These are phyloP conservation scores for Fusarium sp. DNA, from an alignment of 2,329 filamentous ascomycete species.

Conservation along the genomic window DNA sequence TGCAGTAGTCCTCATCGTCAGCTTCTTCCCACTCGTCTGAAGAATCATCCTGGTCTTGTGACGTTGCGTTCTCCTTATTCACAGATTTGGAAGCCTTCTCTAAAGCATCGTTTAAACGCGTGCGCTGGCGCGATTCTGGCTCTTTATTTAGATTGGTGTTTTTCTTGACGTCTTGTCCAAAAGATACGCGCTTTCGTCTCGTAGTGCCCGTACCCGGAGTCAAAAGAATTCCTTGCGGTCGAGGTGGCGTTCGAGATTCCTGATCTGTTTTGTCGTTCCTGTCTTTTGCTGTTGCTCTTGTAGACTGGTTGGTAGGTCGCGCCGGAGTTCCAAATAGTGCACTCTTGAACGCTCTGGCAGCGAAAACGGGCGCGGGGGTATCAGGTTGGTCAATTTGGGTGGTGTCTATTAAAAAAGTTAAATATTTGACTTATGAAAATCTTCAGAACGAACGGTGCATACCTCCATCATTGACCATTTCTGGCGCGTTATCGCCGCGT, in stretches of 20 bases:
- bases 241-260: constrained; percentile 59
- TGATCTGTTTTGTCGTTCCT: constrained; percentile 40
- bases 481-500: constrained; percentile 54
- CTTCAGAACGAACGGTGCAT: constrained; percentile 10
- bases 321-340: constrained; percentile 71
- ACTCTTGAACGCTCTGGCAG: constrained; percentile 71
- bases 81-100: constrained; percentile 49
- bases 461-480: constrained; percentile 47
- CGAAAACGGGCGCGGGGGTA: constrained; percentile 74
- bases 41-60: constrained; percentile 30
- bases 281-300: constrained; percentile 32
- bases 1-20: constrained; percentile 56
- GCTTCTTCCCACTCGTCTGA: constrained; percentile 65
- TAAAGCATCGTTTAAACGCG: constrained; percentile 58
- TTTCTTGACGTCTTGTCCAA: constrained; percentile 67
- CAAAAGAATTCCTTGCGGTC: constrained; percentile 69
- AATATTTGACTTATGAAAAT: not conserved
- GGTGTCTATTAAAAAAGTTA: constrained; percentile 47
- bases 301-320: constrained; percentile 49
- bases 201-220: constrained; percentile 72
- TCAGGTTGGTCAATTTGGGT: constrained; percentile 68
- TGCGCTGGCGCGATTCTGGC: constrained; percentile 49
- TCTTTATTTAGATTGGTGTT: constrained; percentile 48
- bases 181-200: constrained; percentile 73
- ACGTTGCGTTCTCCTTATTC: constrained; percentile 5